Evolutionary conservation across 2,329 filamentous ascomycete species (phyloP), one percentile per base, ranked within the genome.

Genomic region (Apiospora koreana): DNA sequence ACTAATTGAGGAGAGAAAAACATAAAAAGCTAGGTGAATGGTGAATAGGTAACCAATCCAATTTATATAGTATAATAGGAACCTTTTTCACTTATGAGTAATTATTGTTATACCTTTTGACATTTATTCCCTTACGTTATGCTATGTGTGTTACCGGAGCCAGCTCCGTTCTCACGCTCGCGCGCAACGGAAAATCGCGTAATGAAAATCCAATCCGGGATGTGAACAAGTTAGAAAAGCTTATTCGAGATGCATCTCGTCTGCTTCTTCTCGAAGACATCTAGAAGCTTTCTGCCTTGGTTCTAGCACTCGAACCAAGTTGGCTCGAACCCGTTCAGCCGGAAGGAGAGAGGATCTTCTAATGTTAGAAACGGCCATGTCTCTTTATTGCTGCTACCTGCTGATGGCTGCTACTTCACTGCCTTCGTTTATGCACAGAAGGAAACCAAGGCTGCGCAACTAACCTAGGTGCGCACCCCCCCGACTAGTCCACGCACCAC

Each of bases 391-490:
- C 50, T 43, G 50, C 50, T 43, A 35, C 50, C 50, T 31, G 18
- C 28, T 31, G 31, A n/a, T n/a, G n/a, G n/a, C 50, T 58, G 28
- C 50, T 58, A 58, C 50, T 58, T 31, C 41, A 35, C 50, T 58
- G 25, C 18, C 31, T 38, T 62, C 54, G 54, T 62, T 62, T 62
- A 62, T 62, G 54, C 54, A 62, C 18, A 62, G 31, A 62, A 62
- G 31, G 35, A 31, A n/a, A 38, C 54, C 54, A 62, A 62, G 54
- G 54, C 54, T 62, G 54, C 54, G 54, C 54, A 62, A 62, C 54
- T 62, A 62, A 62, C 54, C 54, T 62, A n/a, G 18, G 31, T 62
- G 35, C 28, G 23, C 16, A 58, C 4, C 41, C 41, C 41, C 28
- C 31, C 18, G 54, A 58, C 54, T 62, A 62, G 54, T 31, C 50